These are phyloP conservation scores for Cutaneotrichosporon arboriforme DNA, from an alignment of 1,284 basidiomycete species.

Conservation along the genomic window DNA sequence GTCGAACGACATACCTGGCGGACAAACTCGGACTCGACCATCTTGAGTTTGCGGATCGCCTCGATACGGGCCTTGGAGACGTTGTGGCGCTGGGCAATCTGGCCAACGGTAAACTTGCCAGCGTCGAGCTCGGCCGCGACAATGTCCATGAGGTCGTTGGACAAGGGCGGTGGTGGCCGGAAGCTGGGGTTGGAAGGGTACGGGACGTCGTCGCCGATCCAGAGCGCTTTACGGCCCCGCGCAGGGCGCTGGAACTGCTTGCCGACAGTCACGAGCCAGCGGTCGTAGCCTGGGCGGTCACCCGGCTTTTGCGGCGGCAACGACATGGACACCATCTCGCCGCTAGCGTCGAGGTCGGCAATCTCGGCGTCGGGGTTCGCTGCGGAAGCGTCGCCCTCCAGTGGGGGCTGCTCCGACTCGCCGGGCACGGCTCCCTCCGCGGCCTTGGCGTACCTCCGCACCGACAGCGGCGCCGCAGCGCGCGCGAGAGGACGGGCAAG, in stretches of 20 bases:
- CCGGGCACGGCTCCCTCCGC: not conserved
- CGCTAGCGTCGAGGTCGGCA: not conserved
- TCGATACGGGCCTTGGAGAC: constrained; percentile 44
- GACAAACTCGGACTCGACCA: constrained; percentile 38
- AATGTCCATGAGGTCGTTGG: constrained; percentile 34
- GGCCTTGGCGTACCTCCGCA: not conserved
- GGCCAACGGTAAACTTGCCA: constrained; percentile 25
- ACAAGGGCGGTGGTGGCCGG: constrained; percentile 44
- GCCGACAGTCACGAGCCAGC: not conserved
- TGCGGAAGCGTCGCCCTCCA: not conserved
- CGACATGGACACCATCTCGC: not conserved
- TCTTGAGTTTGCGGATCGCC: constrained; percentile 44
- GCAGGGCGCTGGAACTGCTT: constrained; percentile 17
- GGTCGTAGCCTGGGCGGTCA: not conserved
- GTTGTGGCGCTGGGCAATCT: constrained; percentile 37
- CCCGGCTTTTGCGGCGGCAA: not conserved
- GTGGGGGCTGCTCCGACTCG: not conserved
- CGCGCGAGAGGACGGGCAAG: not conserved
- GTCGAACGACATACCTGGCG: constrained; percentile 37
- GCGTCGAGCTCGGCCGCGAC: constrained; percentile 27
- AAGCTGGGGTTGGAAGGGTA: constrained; percentile 45
- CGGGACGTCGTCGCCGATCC: constrained; percentile 42
- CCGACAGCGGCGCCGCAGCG: not conserved
- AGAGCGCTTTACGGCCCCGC: constrained; percentile 34
- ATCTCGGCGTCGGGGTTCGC: not conserved